phyloP scores from a whole-genome alignment of 257 asterid genomes.

The Solanum corneliomulleri region DNA sequence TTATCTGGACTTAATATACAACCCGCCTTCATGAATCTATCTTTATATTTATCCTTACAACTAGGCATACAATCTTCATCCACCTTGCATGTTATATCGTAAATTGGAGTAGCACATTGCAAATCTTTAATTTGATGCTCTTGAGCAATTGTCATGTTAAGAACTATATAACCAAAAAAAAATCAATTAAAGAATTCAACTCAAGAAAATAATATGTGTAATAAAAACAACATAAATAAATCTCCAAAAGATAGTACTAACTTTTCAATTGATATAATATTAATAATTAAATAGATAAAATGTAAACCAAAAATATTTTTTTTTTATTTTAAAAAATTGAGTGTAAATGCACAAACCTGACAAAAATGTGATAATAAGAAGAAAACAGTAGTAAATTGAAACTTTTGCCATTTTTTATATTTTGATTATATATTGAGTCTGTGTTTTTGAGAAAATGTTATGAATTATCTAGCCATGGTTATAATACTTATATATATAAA shows the following conservation, averaged over 20 bases:
- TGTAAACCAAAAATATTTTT: no score
- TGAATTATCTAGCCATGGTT: neutral
- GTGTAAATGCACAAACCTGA: neutral
- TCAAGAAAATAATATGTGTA: neutral
- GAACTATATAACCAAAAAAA: neutral
- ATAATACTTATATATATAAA: no score
- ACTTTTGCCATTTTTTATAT: no score
- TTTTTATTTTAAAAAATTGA: neutral
- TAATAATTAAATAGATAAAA: neutral
- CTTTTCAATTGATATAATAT: neutral
- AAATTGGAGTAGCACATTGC: neutral
- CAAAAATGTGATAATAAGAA: neutral
- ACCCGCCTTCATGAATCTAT: neutral
- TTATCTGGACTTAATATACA: neutral
- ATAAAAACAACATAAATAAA: no score
- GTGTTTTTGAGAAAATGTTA: neutral
- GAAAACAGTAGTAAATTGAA: neutral
- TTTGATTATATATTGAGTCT: neutral
- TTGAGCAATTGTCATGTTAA: neutral
- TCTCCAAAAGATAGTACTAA: neutral
- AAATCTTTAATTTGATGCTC: neutral
- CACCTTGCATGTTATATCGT: neutral
- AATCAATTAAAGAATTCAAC: neutral
- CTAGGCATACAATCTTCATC: neutral
- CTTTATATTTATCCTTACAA: neutral